phyloP scores from a whole-genome alignment of 352 stramenopile species.

The Phytopythium ostracodes region DNA sequence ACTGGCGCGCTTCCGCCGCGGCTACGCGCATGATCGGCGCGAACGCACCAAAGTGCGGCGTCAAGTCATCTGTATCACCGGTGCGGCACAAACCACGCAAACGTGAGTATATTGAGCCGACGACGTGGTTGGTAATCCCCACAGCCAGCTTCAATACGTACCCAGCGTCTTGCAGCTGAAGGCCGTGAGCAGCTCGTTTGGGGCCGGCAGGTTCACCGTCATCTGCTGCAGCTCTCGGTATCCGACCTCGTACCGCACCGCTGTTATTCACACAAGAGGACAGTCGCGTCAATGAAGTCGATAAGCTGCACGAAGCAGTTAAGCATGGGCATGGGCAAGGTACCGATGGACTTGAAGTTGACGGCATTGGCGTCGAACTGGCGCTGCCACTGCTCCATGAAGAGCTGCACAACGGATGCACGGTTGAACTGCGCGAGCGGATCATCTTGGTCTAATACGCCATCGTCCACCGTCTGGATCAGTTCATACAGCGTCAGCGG shows the following conservation, averaged over 20 bases:
- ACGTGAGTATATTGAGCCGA: background rate
- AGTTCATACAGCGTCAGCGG: slow-evolving; percentile 43
- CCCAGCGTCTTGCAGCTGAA: slow-evolving; percentile 54
- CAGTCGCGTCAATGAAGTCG: background rate
- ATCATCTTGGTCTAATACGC: slow-evolving; percentile 30
- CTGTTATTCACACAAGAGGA: slow-evolving; percentile 17
- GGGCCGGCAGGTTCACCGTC: slow-evolving; percentile 43
- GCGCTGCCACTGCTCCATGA: slow-evolving; percentile 58
- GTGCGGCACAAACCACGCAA: slow-evolving; percentile 7
- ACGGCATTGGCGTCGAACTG: slow-evolving; percentile 45
- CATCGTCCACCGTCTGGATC: slow-evolving; percentile 49
- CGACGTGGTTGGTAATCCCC: background rate
- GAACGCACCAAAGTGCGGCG: slow-evolving; percentile 52
- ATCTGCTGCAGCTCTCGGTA: slow-evolving; percentile 60
- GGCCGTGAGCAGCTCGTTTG: slow-evolving; percentile 56
- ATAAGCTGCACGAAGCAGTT: background rate
- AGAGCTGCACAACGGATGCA: slow-evolving; percentile 44
- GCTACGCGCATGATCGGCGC: slow-evolving; percentile 38
- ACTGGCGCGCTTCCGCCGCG: slow-evolving; percentile 32
- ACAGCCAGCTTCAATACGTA: slow-evolving; percentile 7
- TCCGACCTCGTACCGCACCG: slow-evolving; percentile 54
- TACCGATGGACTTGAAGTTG: slow-evolving; percentile 67
- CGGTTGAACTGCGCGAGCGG: slow-evolving; percentile 52
- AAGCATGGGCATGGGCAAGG: background rate
- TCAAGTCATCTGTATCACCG: slow-evolving; percentile 46